Evolutionary conservation across 1,139 yeast species (phyloP).

Genomic region (Martiniozyma asiatica): DNA sequence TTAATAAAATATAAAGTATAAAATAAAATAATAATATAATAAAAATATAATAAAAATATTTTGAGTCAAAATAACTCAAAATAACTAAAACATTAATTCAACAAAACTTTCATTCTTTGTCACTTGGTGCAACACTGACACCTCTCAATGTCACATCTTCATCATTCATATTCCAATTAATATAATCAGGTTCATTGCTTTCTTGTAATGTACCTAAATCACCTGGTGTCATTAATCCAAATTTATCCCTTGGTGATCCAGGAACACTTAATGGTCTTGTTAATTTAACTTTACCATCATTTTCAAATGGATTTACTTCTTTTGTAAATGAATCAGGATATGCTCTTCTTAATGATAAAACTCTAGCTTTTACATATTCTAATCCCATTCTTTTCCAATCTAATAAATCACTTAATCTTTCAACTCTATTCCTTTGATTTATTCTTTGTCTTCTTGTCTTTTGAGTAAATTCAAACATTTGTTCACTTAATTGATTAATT

Average conservation of each 20-base stretch:
- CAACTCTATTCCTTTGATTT: slow-evolving; percentile 95
- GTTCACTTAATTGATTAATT: slow-evolving; percentile 77
- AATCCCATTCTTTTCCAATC: slow-evolving; percentile 99
- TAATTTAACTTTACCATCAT: slow-evolving; percentile 47
- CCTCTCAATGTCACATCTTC: slow-evolving; percentile 31
- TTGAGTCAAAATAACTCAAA: no score
- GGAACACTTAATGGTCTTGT: slow-evolving; percentile 92
- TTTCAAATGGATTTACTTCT: slow-evolving; percentile 42
- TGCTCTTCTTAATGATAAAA: slow-evolving; percentile 82
- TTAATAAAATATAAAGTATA: no score
- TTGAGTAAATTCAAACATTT: slow-evolving; percentile 79
- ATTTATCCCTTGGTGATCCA: slow-evolving; percentile 75
- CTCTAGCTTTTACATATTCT: slow-evolving; percentile 91
- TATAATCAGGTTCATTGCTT: slow-evolving; percentile 63
- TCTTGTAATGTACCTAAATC: slow-evolving; percentile 95
- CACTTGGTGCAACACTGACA: slow-evolving; percentile 27
- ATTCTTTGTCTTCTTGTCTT: slow-evolving; percentile 95
- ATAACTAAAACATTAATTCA: no score
- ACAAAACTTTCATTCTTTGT: no score
- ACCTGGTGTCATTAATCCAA: slow-evolving; percentile 88
- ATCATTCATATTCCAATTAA: slow-evolving; percentile 50
- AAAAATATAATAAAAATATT: no score
- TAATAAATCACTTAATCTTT: slow-evolving; percentile 78
- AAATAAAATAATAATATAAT: no score
- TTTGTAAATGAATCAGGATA: slow-evolving; percentile 72